Base-by-base conservation (phyloP, 148 eudicot species). In the Amaranthus cruentus region DNA sequence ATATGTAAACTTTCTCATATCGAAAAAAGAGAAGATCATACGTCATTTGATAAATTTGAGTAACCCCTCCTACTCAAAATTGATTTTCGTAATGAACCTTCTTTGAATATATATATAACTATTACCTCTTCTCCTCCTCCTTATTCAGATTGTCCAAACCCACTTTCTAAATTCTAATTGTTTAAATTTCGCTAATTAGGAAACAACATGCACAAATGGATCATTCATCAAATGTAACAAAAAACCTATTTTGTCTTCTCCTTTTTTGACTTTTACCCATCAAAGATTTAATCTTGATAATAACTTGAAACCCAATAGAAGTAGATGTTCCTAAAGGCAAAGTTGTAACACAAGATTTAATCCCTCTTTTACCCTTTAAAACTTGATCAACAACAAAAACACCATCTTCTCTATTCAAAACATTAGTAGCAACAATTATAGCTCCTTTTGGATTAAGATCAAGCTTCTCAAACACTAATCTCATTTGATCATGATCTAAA, bases 161-260 rank as follows among this genome's bases (percentile, higher is more conserved):
- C 5, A 5, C 5, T 38, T 58, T 14, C 7, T 58, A 58, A 6
- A 14, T 58, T 18, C 18, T 18, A 18, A 18, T 18, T 18, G 18
- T 18, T 18, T 18, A 18, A 18, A 18, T 0, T 18, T 18, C 0
- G 18, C 0, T 18, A 18, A 18, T 18, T 18, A 18, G 18, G 18
- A 18, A 18, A 4, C 18, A 28, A 8, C 49, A 46, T 1, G 3
- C 5, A 38, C 14, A 38, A 3, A 12, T 9, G 9, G 10, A 9
- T 78, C 50, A 78, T 1, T 47, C 68, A 60, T 79, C 78, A 58
- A 74, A 63, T 9, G 82, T 79, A 13, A 79, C 78, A 70, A 79
- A 77, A 58, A 79, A 79, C 64, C 82, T 79, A 66, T 64, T 79
- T 28, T 74, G 78, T 6, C 68, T 74, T 9, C 71, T 79, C 9